A percentile compares a stretch with the other conserved stretches of the same genome.
Conservation (phyloP, 169 alveolate genomes). For the Plasmodium vivax region DNA sequence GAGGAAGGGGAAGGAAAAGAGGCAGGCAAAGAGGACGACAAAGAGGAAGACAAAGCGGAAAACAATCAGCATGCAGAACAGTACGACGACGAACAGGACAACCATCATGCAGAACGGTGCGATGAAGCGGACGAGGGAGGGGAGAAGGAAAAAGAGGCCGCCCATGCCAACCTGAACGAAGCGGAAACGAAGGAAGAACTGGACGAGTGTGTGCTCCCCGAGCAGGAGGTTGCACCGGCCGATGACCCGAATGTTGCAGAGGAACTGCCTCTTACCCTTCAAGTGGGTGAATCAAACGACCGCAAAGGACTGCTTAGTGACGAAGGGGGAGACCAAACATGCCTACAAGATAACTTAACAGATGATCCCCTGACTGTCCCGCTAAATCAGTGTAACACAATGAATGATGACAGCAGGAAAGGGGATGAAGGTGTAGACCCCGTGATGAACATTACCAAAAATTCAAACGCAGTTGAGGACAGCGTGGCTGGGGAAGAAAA, state of each 20-base stretch:
- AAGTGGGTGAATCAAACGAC: neutral
- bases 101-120: neutral
- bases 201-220: neutral
- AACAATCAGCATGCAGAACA: neutral
- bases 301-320: neutral
- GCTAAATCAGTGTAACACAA: neutral
- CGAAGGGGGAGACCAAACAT: neutral
- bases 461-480: neutral
- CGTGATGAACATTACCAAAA: neutral
- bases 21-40: neutral
- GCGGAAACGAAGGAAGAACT: neutral
- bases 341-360: neutral
- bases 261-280: neutral
- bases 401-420: neutral
- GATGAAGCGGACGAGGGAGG: neutral
- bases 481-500: neutral
- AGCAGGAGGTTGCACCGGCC: neutral
- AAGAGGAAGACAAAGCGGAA: no score
- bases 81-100: neutral
- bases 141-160: neutral
- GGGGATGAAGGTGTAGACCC: neutral
- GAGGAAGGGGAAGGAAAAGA: no score
- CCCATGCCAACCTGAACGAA: neutral
- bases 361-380: neutral
- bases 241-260: neutral